Conservation (phyloP, 441 rosid genomes). For the Viola pubescens region DNA sequence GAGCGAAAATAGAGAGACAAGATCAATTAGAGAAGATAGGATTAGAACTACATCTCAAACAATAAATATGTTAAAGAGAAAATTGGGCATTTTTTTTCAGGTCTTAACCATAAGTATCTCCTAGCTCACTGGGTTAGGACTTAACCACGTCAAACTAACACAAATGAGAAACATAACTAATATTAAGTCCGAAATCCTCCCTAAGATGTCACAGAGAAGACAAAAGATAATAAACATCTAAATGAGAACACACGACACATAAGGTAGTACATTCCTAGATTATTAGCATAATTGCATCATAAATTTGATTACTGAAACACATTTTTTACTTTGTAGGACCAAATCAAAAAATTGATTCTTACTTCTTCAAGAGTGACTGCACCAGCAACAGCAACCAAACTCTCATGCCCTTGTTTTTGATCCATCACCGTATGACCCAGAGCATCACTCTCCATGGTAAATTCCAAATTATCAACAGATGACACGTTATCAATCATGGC, state of each 20-base stretch:
- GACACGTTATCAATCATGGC: slow-evolving; percentile 98
- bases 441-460: slow-evolving; percentile 98
- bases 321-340: not conserved
- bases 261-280: not conserved
- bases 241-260: not conserved
- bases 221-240: too few relatives aligned
- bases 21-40: too few relatives aligned
- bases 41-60: too few relatives aligned
- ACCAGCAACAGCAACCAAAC: slow-evolving; percentile 83
- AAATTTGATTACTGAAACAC: not conserved
- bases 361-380: slow-evolving; percentile 93
- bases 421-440: slow-evolving; percentile 95
- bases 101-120: too few relatives aligned
- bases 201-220: too few relatives aligned
- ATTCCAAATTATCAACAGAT: slow-evolving; percentile 98
- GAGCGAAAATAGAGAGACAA: too few relatives aligned
- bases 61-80: too few relatives aligned
- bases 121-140: too few relatives aligned
- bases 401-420: slow-evolving; percentile 92
- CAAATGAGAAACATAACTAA: too few relatives aligned
- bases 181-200: too few relatives aligned
- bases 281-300: not conserved
- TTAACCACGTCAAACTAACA: too few relatives aligned
- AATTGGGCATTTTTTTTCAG: too few relatives aligned
- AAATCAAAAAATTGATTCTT: slow-evolving; percentile 16